Conservation (phyloP, 2,329 filamentous ascomycete species). For the Trichophyton benhamiae region DNA sequence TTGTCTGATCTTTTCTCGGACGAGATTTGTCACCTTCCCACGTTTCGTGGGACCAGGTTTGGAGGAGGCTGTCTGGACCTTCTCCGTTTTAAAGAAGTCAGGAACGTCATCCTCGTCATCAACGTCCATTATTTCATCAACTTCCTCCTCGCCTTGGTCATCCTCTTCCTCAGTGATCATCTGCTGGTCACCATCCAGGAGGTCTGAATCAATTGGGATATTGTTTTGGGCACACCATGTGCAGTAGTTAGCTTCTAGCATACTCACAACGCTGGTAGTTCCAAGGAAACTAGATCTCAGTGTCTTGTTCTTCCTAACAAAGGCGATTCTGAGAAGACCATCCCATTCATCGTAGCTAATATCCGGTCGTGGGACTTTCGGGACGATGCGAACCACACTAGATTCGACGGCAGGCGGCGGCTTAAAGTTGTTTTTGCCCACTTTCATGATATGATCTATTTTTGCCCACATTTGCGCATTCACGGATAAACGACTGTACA, state of each 20-base stretch:
- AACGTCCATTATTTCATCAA: conserved; percentile 41
- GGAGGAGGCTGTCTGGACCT: conserved; percentile 27
- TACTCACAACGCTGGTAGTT: conserved; percentile 64
- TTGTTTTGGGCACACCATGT: conserved; percentile 83
- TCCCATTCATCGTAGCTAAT: conserved; percentile 96
- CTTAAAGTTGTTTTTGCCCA: conserved; percentile 91
- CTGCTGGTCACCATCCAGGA: conserved; percentile 19
- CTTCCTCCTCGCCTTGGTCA: conserved; percentile 29
- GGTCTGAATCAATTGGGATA: conserved; percentile 60
- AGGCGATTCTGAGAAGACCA: conserved; percentile 69
- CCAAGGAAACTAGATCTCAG: conserved; percentile 69
- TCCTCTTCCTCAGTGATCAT: conserved; percentile 26
- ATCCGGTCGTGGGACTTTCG: conserved; percentile 71
- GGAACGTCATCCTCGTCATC: conserved; percentile 56
- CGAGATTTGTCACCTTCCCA: conserved; percentile 65
- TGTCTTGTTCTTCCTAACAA: conserved; percentile 83
- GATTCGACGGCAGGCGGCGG: conserved; percentile 88
- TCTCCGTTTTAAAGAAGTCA: conserved; percentile 64
- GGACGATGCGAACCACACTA: conserved; percentile 78
- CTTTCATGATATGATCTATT: conserved; percentile 68
- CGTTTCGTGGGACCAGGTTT: conserved; percentile 58
- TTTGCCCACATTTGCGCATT: conserved; percentile 89
- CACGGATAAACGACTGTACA: conserved; percentile 82
- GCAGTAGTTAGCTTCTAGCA: conserved; percentile 79
- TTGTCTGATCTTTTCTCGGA: conserved; percentile 75